phyloP scores from a whole-genome alignment of 2,329 filamentous ascomycete genomes.

The Didymella sp. region DNA sequence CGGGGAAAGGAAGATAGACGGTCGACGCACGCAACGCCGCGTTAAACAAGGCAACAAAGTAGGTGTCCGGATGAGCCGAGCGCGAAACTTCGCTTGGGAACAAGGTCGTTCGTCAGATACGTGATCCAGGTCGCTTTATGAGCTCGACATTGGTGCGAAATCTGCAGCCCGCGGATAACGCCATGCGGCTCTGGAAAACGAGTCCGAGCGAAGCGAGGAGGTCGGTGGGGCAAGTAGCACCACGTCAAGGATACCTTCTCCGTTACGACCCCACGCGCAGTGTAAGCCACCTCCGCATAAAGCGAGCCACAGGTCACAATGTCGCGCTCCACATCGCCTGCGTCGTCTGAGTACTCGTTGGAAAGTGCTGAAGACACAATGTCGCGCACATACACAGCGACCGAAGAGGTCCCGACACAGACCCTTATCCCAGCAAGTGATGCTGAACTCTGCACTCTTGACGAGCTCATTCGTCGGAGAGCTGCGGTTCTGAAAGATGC shows the following conservation, averaged over 20 bases:
- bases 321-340: constrained; percentile 8
- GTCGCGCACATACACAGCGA: constrained; percentile 20
- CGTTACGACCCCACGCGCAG: constrained; percentile 6
- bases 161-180: constrained; percentile 11
- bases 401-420: constrained; percentile 11
- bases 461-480: constrained; percentile 35
- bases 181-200: constrained; percentile 19
- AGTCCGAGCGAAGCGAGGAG: constrained; percentile 6
- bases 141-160: constrained; percentile 19
- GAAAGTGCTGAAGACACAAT: constrained; percentile 17
- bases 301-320: constrained; percentile 16
- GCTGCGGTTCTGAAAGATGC: constrained; percentile 26
- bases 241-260: constrained; percentile 16
- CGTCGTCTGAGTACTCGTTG: constrained; percentile 1
- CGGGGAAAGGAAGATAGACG: constrained; percentile 2
- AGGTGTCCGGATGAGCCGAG: constrained; percentile 2
- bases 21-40: background rate
- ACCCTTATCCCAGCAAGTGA: constrained; percentile 13
- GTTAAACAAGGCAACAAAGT: background rate
- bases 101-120: background rate
- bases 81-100: background rate
- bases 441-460: constrained; percentile 32
- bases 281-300: constrained; percentile 20
- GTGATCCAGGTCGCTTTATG: background rate
- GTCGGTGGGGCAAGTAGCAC: background rate